Conservation (phyloP, 164 flowering plant species). For the Vitis riparia region DNA sequence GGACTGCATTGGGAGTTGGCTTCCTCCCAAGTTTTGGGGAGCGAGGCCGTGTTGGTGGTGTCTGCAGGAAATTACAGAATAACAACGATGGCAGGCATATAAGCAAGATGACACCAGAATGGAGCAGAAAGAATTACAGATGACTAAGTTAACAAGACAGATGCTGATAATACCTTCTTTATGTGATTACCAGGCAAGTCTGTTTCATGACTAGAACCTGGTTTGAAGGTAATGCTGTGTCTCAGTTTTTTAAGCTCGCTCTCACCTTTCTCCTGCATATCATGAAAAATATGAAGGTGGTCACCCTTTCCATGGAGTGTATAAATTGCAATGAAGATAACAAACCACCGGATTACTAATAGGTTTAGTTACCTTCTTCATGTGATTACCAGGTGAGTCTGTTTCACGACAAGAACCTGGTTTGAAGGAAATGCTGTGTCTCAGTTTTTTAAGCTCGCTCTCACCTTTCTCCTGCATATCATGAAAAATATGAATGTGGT, state of each 20-base stretch:
- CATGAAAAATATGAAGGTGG: neutral
- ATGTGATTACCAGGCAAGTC: slow-evolving; percentile 23
- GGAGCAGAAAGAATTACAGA: neutral
- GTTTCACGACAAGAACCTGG: slow-evolving; percentile 25
- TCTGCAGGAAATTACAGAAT: slow-evolving; percentile 30
- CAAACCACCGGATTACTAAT: neutral
- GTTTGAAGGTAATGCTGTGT: slow-evolving; percentile 33
- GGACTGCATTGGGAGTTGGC: slow-evolving; percentile 21
- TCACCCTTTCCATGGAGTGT: neutral
- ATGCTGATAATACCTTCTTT: slow-evolving; percentile 40
- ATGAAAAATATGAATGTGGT: neutral
- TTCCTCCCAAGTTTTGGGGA: slow-evolving; percentile 54
- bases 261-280: slow-evolving; percentile 44
- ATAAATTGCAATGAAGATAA: neutral
- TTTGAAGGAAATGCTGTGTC: slow-evolving; percentile 32
- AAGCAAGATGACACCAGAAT: neutral
- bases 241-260: slow-evolving; percentile 24
- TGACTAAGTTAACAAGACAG: neutral
- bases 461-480: slow-evolving; percentile 44
- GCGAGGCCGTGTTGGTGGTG: slow-evolving; percentile 33
- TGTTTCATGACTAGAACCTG: slow-evolving; percentile 24
- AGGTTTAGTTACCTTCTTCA: slow-evolving; percentile 28
- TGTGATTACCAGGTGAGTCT: slow-evolving; percentile 23
- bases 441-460: slow-evolving; percentile 22
- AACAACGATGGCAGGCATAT: neutral